Evolutionary conservation across 2,329 filamentous ascomycete genomes (phyloP).

Genomic region (Fusarium verticillioides): DNA sequence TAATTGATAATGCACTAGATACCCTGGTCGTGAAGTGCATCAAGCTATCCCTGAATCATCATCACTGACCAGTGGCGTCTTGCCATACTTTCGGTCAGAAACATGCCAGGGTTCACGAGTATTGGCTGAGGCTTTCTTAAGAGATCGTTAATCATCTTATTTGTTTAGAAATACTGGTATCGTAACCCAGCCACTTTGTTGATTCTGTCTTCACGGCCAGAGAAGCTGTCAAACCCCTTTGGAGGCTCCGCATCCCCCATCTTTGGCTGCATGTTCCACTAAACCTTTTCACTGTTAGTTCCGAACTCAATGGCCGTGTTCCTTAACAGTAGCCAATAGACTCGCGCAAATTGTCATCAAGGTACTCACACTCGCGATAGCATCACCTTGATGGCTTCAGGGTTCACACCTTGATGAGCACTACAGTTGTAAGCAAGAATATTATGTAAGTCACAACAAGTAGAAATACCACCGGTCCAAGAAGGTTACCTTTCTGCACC

Average conservation of each 20-base stretch:
- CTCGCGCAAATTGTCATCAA: slow-evolving; percentile 24
- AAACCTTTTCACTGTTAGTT: neutral
- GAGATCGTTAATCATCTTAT: rapidly evolving
- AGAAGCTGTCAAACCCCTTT: neutral
- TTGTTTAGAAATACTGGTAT: too few relatives aligned
- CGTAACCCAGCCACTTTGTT: neutral
- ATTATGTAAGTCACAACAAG: slow-evolving; percentile 1
- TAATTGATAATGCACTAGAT: neutral
- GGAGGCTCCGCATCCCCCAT: slow-evolving; percentile 19
- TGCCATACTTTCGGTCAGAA: neutral
- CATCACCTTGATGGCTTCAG: slow-evolving; percentile 36
- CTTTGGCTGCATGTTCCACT: neutral
- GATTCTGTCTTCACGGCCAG: too few relatives aligned
- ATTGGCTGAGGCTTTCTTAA: too few relatives aligned
- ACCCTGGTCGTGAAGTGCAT: neutral
- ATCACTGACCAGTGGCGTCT: neutral
- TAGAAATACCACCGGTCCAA: slow-evolving; percentile 8
- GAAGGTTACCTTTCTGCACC: too few relatives aligned
- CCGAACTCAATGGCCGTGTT: neutral
- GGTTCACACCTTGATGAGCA: slow-evolving; percentile 36
- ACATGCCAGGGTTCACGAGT: neutral
- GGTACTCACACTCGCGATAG: slow-evolving; percentile 1
- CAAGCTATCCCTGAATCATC: neutral
- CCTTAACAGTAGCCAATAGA: slow-evolving; percentile 13
- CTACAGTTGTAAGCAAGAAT: neutral